A percentile compares a stretch with the other conserved stretches of the same genome.
Conservation (phyloP, 2,329 filamentous ascomycete species). For the Claviceps sp. region DNA sequence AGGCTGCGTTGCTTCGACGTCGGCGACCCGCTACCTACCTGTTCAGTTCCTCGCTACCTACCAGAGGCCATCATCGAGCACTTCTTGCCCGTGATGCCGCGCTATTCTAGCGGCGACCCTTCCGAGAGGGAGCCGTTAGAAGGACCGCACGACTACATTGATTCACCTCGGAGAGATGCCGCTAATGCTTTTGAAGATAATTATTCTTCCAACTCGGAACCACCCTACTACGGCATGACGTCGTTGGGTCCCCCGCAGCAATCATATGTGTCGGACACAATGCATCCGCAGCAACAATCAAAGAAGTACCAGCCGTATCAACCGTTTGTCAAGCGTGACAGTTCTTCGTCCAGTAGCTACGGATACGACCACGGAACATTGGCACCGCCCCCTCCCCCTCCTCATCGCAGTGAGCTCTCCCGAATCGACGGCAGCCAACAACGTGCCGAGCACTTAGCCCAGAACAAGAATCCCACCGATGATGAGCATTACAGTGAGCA, state of each 20-base stretch:
- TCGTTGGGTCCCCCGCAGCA: conserved; percentile 5
- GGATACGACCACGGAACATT: not conserved
- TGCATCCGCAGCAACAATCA: not conserved
- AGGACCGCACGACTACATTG: conserved; percentile 6
- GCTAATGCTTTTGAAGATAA: conserved; percentile 10
- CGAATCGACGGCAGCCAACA: conserved; percentile 12
- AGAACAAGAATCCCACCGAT: conserved; percentile 40
- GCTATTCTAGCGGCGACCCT: conserved; percentile 17
- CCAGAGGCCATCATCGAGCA: not conserved
- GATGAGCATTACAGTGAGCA: conserved; percentile 53
- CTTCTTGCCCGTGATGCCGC: conserved; percentile 15
- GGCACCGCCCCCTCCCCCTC: conserved; percentile 4
- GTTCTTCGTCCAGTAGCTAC: not conserved
- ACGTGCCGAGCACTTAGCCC: conserved; percentile 12
- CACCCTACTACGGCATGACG: conserved; percentile 18
- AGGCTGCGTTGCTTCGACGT: not conserved
- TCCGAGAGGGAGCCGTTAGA: conserved; percentile 25
- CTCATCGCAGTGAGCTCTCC: conserved; percentile 12
- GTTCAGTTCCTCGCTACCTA: not conserved
- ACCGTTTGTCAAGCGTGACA: not conserved
- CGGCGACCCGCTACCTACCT: not conserved
- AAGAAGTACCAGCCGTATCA: not conserved
- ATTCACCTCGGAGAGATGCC: conserved; percentile 1
- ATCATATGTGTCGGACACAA: not conserved
- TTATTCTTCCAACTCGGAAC: conserved; percentile 1